Evolutionary conservation across 768 basidiomycete species (phyloP), one percentile per base, ranked within the genome.

Genomic region (Hydnomerulius pinastri): DNA sequence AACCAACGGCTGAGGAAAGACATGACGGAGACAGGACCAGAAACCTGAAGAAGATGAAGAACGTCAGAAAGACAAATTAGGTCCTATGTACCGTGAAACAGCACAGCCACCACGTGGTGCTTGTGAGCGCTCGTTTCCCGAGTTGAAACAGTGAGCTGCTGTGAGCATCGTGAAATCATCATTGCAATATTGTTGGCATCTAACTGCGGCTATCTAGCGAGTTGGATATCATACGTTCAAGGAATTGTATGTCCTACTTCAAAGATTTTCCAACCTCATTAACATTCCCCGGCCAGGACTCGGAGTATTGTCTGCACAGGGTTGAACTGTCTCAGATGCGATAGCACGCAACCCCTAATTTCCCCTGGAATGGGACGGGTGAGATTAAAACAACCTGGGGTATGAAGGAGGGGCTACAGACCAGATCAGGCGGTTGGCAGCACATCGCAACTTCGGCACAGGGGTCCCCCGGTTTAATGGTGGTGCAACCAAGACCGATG

Each of bases 1-100:
- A 68, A 63, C 62, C 67, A 67, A 23, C 52, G 53, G 15, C 51
- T 47, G 52, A 68, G 46, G 59, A 69, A 55, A 43, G 67, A 64
- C 67, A 68, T 68, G 57, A 41, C 51, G 46, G 54, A 35, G 48
- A 7, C 13, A 13, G 30, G 42, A n/a, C n/a, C n/a, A 45, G 40
- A 50, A 42, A 50, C 39, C 41, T 23, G 38, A 24, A 13, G 20
- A 21, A 13, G 20, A 21, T 20, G 24, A 46, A 24, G 32, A 24
- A 46, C 23, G 37, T 38, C 51, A 15, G 48, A n/a, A 41, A 41
- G 11, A 4, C 39, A 7, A 27, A 41, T 41, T 41, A n/a, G 39
- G 38, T 23, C 38, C 4, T 11, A 15, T 25, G 12, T 6, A 12
- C n/a, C 13, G 13, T 13, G 13, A n/a, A 27, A 24, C 5, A 13